A percentile compares a stretch with the other conserved stretches of the same genome.
phyloP scores from a whole-genome alignment of 31 red algal species.

The Odonthalia washingtoniensis region DNA sequence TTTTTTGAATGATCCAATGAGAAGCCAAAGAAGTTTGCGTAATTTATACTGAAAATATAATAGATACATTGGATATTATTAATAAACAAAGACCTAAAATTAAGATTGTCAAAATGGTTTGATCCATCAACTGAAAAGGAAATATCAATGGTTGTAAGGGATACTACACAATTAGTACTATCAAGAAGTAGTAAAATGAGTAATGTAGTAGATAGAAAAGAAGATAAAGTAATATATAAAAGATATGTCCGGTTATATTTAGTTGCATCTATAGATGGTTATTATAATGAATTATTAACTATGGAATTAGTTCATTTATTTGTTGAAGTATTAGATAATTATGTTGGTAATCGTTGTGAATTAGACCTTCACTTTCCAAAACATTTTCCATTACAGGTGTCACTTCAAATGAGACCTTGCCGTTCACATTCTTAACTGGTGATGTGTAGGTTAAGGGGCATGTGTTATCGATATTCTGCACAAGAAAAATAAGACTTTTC shows the following conservation, averaged over 20 bases:
- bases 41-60: too few relatives aligned
- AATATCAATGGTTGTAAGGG: slow-evolving; percentile 68
- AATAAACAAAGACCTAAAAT: slow-evolving; percentile 87
- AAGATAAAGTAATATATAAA: slow-evolving; percentile 76
- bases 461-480: too few relatives aligned
- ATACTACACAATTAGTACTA: slow-evolving; percentile 71
- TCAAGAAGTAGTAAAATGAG: slow-evolving; percentile 92
- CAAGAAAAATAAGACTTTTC: too few relatives aligned
- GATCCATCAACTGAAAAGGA: slow-evolving; percentile 78
- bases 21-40: too few relatives aligned
- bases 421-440: too few relatives aligned
- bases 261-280: slow-evolving; percentile 67
- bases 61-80: too few relatives aligned
- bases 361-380: slow-evolving; percentile 98
- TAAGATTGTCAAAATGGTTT: slow-evolving; percentile 97
- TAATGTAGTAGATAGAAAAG: slow-evolving; percentile 60
- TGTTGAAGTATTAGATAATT: slow-evolving; percentile 93
- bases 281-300: slow-evolving; percentile 91
- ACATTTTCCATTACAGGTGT: too few relatives aligned
- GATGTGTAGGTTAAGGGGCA: too few relatives aligned
- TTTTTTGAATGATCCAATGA: too few relatives aligned
- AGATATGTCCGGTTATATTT: slow-evolving; percentile 96
- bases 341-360: slow-evolving; percentile 98
- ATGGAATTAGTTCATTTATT: slow-evolving; percentile 93
- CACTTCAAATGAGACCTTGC: too few relatives aligned